Evolutionary conservation across 306 rosid species (phyloP).

Genomic region (Vachellia pachyceras): DNA sequence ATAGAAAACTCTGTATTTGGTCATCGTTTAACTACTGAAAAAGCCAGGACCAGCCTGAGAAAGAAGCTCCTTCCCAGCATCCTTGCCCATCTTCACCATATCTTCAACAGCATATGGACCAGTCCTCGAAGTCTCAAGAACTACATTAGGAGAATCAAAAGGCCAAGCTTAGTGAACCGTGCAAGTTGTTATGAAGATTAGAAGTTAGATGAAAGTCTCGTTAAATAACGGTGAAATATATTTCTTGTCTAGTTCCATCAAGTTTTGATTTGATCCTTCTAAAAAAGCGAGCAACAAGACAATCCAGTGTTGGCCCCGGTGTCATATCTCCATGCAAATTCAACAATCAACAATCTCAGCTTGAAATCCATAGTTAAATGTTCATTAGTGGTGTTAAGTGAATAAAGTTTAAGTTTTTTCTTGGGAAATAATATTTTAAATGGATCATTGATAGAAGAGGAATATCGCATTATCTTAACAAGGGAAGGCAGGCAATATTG

Average conservation of each 20-base stretch:
- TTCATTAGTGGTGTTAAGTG: background rate
- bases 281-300: background rate
- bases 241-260: background rate
- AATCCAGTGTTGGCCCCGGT: background rate
- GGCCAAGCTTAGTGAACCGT: background rate
- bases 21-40: conserved; percentile 53
- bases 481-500: background rate
- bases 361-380: background rate
- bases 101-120: conserved; percentile 70
- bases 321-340: background rate
- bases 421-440: background rate
- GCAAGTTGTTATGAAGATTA: background rate
- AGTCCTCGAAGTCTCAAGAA: conserved; percentile 79
- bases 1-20: conserved; percentile 22
- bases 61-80: conserved; percentile 89
- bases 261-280: background rate
- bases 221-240: background rate
- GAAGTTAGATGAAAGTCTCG: background rate
- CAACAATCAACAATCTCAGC: background rate
- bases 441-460: background rate
- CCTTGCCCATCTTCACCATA: conserved; percentile 81
- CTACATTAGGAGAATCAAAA: conserved; percentile 45
- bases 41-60: conserved; percentile 82
- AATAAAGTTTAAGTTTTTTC: background rate
- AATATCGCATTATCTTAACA: background rate